Conservation (phyloP, 768 basidiomycete species). For the Panaeolus papilionaceus region DNA sequence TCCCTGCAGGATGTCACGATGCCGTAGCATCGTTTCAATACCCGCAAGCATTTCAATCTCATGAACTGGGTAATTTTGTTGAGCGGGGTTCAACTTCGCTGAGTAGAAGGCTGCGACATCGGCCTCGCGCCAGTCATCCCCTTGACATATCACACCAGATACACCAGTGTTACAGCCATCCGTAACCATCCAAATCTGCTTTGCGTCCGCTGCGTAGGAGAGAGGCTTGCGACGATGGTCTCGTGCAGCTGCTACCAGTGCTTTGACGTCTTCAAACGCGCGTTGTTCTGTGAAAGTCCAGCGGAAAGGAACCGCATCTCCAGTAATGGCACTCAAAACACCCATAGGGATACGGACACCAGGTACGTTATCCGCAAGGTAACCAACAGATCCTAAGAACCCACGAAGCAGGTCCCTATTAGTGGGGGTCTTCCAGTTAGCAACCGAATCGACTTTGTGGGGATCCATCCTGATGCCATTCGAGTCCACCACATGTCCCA, state of each 20-base stretch:
- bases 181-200: conserved; percentile 33
- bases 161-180: conserved; percentile 35
- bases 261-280: conserved; percentile 41
- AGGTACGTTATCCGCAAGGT: conserved; percentile 38
- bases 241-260: conserved; percentile 20
- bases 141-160: conserved; percentile 32
- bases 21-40: conserved; percentile 39
- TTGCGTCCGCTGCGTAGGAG: conserved; percentile 22
- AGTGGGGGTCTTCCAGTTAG: conserved; percentile 41
- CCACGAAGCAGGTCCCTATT: conserved; percentile 37
- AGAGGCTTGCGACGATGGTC: conserved; percentile 30
- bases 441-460: conserved; percentile 41
- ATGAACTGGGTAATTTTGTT: conserved; percentile 46
- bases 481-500: conserved; percentile 34
- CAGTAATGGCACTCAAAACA: conserved; percentile 30
- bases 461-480: conserved; percentile 47
- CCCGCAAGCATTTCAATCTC: conserved; percentile 44
- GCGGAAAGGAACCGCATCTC: conserved; percentile 29
- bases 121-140: conserved; percentile 27
- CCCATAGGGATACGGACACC: conserved; percentile 42
- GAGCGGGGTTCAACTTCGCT: conserved; percentile 38
- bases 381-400: conserved; percentile 32
- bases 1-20: conserved; percentile 37
- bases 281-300: conserved; percentile 32
- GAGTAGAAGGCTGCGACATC: conserved; percentile 39